Conservation (phyloP, 495 filamentous ascomycete genomes). For the Aspergillus sparsus region DNA sequence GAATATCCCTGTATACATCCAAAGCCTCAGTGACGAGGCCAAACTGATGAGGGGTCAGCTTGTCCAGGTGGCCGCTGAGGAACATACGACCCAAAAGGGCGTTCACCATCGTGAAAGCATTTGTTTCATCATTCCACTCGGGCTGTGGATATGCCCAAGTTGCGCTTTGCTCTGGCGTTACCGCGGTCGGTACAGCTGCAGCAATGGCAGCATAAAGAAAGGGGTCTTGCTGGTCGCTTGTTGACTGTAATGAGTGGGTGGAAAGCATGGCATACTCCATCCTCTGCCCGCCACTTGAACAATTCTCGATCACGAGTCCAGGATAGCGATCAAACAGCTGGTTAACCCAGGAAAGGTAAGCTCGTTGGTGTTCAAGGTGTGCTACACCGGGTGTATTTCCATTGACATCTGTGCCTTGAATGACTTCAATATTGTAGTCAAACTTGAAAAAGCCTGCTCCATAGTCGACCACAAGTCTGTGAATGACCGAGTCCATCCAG, state of each 20-base stretch:
- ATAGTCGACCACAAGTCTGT: not conserved
- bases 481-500: not conserved
- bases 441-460: not conserved
- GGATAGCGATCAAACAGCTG: not conserved
- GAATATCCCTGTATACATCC: not conserved
- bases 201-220: not conserved
- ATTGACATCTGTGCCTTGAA: not conserved
- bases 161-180: not conserved
- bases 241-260: not conserved
- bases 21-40: not conserved
- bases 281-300: not conserved
- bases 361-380: not conserved
- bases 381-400: not conserved
- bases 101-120: not conserved
- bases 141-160: not conserved
- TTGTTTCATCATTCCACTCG: not conserved
- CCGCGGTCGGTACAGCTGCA: not conserved
- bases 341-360: not conserved
- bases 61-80: not conserved
- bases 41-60: not conserved
- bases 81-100: not conserved
- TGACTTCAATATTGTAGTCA: not conserved
- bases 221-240: not conserved
- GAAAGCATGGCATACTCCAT: not conserved
- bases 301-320: not conserved